A percentile compares a stretch with the other conserved stretches of the same genome.
phyloP scores from a whole-genome alignment of 345 rosid species.

The Carallia pectinifolia region DNA sequence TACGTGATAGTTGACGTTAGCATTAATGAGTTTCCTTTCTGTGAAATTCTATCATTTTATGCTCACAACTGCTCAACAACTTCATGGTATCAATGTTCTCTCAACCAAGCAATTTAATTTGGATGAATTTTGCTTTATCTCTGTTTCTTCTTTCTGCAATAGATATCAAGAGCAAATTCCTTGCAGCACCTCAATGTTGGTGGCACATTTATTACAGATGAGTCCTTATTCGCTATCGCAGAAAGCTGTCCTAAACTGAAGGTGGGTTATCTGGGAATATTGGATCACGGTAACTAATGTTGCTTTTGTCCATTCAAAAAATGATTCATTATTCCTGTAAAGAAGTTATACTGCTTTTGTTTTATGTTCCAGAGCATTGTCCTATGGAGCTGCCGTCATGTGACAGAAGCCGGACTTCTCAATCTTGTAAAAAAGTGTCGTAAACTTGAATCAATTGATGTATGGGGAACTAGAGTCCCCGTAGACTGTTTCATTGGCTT shows the following conservation, averaged over 20 bases:
- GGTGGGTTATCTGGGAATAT: slow-evolving; percentile 32
- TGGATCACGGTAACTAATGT: neutral
- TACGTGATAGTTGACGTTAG: slow-evolving; percentile 18
- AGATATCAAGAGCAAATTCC: slow-evolving; percentile 71
- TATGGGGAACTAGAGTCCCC: slow-evolving; percentile 88
- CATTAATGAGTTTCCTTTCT: neutral
- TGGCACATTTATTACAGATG: slow-evolving; percentile 88
- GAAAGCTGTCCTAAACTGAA: slow-evolving; percentile 68
- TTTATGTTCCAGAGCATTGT: slow-evolving; percentile 49
- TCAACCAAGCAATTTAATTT: neutral
- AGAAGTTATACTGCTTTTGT: neutral
- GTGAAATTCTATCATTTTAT: neutral
- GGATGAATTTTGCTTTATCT: neutral
- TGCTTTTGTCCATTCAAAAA: too few species aligned
- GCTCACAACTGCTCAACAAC: neutral
- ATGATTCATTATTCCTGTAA: too few species aligned
- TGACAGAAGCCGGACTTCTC: slow-evolving; percentile 64
- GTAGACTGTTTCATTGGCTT: slow-evolving; percentile 55
- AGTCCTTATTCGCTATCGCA: slow-evolving; percentile 73
- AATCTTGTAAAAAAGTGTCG: slow-evolving; percentile 63
- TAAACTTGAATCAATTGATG: slow-evolving; percentile 69
- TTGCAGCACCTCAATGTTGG: slow-evolving; percentile 80
- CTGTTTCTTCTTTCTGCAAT: slow-evolving; percentile 14
- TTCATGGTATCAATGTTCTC: neutral
- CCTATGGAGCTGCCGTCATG: slow-evolving; percentile 94